A percentile compares a stretch with the other conserved stretches of the same genome.
Conservation (phyloP, 1,139 yeast species). For the Sugiyamaella grinbergsii region DNA sequence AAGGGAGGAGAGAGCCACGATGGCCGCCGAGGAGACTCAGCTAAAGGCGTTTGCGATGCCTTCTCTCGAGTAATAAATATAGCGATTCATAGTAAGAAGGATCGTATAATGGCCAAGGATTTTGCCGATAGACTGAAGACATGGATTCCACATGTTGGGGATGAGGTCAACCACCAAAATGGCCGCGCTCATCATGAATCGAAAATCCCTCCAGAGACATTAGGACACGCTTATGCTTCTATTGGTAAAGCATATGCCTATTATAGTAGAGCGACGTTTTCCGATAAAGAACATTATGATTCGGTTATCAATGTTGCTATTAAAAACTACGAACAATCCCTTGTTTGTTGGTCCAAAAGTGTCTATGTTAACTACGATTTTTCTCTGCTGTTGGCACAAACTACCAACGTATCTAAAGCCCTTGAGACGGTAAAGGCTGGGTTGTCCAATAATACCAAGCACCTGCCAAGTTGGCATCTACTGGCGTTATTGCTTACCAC, state of each 20-base stretch:
- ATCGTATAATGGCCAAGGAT: constrained; percentile 30
- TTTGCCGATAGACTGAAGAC: constrained; percentile 33
- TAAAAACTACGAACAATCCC: constrained; percentile 33
- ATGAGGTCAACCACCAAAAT: neutral
- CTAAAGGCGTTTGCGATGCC: constrained; percentile 37
- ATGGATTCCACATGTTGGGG: constrained; percentile 8
- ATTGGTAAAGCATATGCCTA: constrained; percentile 35
- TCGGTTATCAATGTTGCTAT: constrained; percentile 31
- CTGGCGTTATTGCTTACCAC: constrained; percentile 55
- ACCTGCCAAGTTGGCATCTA: constrained; percentile 54
- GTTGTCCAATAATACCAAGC: constrained; percentile 46
- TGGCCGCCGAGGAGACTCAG: constrained; percentile 34
- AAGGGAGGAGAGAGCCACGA: constrained; percentile 28
- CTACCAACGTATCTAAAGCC: constrained; percentile 36
- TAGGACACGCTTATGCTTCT: constrained; percentile 33
- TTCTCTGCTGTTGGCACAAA: constrained; percentile 38
- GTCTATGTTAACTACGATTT: constrained; percentile 34
- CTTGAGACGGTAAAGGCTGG: constrained; percentile 42
- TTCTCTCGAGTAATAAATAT: constrained; percentile 32
- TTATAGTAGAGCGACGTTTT: constrained; percentile 30
- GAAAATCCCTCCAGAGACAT: constrained; percentile 14
- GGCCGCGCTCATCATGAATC: neutral
- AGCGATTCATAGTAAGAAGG: constrained; percentile 21
- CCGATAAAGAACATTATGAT: constrained; percentile 28
- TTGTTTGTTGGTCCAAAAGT: constrained; percentile 27